These are phyloP conservation scores for Cytidiella melzeri DNA, from an alignment of 768 basidiomycete species.

Conservation along the genomic window DNA sequence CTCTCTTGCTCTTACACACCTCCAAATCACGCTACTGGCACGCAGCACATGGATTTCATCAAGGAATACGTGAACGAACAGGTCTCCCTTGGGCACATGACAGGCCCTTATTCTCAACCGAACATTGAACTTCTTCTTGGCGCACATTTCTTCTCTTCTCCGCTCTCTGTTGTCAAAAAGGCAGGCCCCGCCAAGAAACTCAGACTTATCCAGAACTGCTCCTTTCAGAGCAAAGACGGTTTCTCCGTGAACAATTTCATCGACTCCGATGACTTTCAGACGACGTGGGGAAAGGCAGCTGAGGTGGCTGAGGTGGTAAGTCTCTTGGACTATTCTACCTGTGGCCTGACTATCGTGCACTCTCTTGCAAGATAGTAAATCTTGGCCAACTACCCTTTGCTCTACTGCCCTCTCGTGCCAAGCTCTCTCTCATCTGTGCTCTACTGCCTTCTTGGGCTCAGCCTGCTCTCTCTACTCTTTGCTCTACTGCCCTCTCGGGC, in stretches of 20 bases:
- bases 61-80: slow-evolving; percentile 26
- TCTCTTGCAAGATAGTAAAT: too few species aligned
- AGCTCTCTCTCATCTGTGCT: too few species aligned
- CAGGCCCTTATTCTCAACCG: slow-evolving; percentile 27
- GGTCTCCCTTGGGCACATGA: slow-evolving; percentile 25
- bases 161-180: slow-evolving; percentile 35
- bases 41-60: background rate
- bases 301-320: too few species aligned
- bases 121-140: slow-evolving; percentile 28
- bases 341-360: too few species aligned
- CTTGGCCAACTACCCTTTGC: too few species aligned
- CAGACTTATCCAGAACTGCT: slow-evolving; percentile 28
- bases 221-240: slow-evolving; percentile 14
- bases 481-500: too few species aligned
- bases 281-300: slow-evolving; percentile 34
- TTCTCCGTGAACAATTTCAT: slow-evolving; percentile 18
- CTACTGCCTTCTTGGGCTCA: too few species aligned
- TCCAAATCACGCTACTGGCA: slow-evolving; percentile 29
- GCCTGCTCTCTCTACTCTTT: too few species aligned
- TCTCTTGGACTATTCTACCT: too few species aligned
- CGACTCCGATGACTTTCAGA: slow-evolving; percentile 25
- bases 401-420: too few species aligned
- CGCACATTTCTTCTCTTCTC: slow-evolving; percentile 34
- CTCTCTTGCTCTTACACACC: slow-evolving; percentile 21
- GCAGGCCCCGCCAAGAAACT: slow-evolving; percentile 17